Evolutionary conservation across 345 rosid species (phyloP).

Genomic region (Balakata baccata): DNA sequence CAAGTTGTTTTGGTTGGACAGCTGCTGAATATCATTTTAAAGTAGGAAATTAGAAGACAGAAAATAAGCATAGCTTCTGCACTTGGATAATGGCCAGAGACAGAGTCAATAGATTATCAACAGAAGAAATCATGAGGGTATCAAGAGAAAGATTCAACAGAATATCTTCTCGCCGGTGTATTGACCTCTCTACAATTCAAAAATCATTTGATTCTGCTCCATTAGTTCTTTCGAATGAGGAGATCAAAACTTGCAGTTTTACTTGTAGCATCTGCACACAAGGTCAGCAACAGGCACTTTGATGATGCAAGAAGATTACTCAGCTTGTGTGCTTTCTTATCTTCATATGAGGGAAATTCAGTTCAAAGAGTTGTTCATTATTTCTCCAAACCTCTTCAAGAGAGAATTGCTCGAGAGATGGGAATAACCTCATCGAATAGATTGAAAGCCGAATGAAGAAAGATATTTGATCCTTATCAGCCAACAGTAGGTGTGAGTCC

Average conservation of each 20-base stretch:
- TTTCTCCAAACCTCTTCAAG: constrained; percentile 1
- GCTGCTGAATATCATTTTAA: no score
- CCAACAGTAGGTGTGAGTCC: neutral
- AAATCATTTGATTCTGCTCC: neutral
- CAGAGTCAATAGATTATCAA: neutral
- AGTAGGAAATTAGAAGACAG: no score
- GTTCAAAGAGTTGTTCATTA: constrained; percentile 5
- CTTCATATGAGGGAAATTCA: neutral
- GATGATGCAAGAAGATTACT: neutral
- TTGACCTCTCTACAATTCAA: constrained; percentile 7
- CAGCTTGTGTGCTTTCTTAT: neutral
- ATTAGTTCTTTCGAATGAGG: neutral
- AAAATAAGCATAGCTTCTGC: neutral
- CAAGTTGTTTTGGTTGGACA: no score
- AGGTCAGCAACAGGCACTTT: neutral
- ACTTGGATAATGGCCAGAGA: neutral
- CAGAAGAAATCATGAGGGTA: constrained; percentile 10
- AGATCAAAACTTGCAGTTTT: constrained; percentile 1
- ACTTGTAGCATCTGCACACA: constrained; percentile 8
- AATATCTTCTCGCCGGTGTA: neutral
- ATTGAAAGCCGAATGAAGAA: neutral
- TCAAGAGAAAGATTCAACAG: constrained; percentile 6
- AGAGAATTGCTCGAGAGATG: neutral
- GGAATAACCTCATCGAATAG: neutral
- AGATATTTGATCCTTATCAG: no score